These are phyloP conservation scores for Globisporangium perplexum DNA, from an alignment of 352 stramenopile species.

Conservation along the genomic window DNA sequence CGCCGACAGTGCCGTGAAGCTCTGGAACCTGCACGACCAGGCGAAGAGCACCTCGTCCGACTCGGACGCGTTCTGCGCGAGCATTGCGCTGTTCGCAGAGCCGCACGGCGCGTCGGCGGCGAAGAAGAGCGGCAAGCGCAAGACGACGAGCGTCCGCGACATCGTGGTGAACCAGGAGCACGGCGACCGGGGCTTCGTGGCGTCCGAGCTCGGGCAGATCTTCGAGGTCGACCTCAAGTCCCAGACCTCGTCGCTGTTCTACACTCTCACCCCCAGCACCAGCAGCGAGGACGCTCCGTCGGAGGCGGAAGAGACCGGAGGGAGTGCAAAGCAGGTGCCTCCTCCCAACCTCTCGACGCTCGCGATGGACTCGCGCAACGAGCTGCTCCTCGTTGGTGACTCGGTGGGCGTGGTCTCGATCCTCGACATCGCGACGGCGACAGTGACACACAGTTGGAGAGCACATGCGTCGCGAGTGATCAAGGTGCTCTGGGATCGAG, in stretches of 20 bases:
- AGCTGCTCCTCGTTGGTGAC: slow-evolving; percentile 52
- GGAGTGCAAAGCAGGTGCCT: not conserved
- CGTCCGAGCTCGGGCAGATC: slow-evolving; percentile 56
- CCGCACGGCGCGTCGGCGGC: not conserved
- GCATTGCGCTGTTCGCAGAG: slow-evolving; percentile 12
- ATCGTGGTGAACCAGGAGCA: slow-evolving; percentile 32
- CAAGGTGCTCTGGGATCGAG: slow-evolving; percentile 59
- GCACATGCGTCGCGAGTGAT: slow-evolving; percentile 55
- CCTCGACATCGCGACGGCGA: slow-evolving; percentile 31
- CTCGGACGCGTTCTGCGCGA: slow-evolving; percentile 8
- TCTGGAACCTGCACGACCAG: slow-evolving; percentile 67
- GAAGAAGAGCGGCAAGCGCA: slow-evolving; percentile 25
- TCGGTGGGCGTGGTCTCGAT: slow-evolving; percentile 39
- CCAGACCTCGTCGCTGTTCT: slow-evolving; percentile 28
- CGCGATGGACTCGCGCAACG: slow-evolving; percentile 23
- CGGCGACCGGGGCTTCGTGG: slow-evolving; percentile 39
- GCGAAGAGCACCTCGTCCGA: slow-evolving; percentile 31
- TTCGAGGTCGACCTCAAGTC: slow-evolving; percentile 35
- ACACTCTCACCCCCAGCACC: slow-evolving; percentile 5
- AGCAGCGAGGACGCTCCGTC: not conserved
- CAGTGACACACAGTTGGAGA: slow-evolving; percentile 33
- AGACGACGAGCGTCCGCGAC: slow-evolving; percentile 35
- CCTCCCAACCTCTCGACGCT: slow-evolving; percentile 33
- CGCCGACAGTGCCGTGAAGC: slow-evolving; percentile 71
- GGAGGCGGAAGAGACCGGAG: not conserved